Evolutionary conservation across 768 basidiomycete genomes (phyloP).

Genomic region (Lentinula detonsa): DNA sequence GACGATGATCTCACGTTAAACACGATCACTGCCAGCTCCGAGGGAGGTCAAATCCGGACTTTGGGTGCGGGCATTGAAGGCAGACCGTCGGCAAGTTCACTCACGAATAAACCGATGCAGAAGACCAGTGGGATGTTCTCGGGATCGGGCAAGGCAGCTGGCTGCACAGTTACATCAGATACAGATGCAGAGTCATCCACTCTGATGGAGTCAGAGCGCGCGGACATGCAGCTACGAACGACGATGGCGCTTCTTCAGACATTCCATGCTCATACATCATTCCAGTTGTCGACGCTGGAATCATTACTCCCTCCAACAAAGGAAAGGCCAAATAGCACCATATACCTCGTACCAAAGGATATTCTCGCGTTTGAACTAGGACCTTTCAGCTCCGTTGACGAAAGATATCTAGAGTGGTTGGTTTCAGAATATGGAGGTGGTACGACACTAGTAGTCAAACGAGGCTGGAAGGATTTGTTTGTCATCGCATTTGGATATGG

Average conservation of each 20-base stretch:
- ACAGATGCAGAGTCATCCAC: constrained; percentile 10
- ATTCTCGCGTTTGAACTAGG: constrained; percentile 67
- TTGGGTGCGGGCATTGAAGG: constrained; percentile 73
- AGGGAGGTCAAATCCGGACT: constrained; percentile 31
- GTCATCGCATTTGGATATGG: constrained; percentile 39
- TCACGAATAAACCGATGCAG: constrained; percentile 31
- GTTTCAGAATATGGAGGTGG: constrained; percentile 57
- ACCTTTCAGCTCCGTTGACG: constrained; percentile 65
- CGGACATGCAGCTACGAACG: constrained; percentile 31
- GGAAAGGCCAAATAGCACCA: constrained; percentile 18
- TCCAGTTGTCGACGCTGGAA: constrained; percentile 47
- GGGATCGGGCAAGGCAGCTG: constrained; percentile 26
- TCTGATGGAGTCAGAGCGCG: constrained; percentile 11
- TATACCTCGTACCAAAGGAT: constrained; percentile 54
- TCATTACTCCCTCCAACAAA: constrained; percentile 21
- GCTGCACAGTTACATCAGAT: constrained; percentile 21
- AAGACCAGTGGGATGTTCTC: constrained; percentile 47
- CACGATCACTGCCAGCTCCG: constrained; percentile 3
- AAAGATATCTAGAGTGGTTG: constrained; percentile 75
- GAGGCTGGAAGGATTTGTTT: constrained; percentile 47
- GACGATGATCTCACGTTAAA: constrained; percentile 51
- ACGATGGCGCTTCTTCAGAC: constrained; percentile 60
- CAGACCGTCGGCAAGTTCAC: constrained; percentile 27
- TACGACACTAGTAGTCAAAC: constrained; percentile 30
- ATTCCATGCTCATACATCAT: constrained; percentile 59